Base-by-base conservation (phyloP, 2,329 filamentous ascomycete species). In the Aspergillus proliferans region DNA sequence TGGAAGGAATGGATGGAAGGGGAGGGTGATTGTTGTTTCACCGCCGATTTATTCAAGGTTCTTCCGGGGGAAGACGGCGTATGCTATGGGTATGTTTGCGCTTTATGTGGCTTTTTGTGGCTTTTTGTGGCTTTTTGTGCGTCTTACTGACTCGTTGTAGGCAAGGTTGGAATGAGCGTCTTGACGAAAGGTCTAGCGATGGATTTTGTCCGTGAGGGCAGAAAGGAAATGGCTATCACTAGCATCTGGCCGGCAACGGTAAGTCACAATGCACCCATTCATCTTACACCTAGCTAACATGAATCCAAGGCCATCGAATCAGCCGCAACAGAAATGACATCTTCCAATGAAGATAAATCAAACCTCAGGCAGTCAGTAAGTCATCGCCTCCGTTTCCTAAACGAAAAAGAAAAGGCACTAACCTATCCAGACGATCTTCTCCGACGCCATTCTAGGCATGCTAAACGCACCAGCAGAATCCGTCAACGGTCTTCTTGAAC, bases 21-120 rank as follows among this genome's bases (percentile, higher is more conserved):
- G 83, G 0, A 71, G 88, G 22, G 81, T 94, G 52, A 73, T 94
- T 42, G 86, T 93, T 47, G 85, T 94, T 47, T 87, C 83, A 61
- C 89, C 89, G 21, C 88, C 88, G 1, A 91, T 94, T 49, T 94
- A 94, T 68, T 86, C 82, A 54, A 78, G 89, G 26, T 94, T 94
- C 69, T 91, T 93, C 67, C 73, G 86, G 19, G 89, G 88, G 9
- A 94, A 94, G 77, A 87, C 88, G 1, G 87, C 86, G 12, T 94
- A 94, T 70, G 87, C 89, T 0, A 80, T 83, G 69, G 78, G 77
- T 54, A 55, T 56, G 63, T 56, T 48, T 34, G 15, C 18, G 6
- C 4, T 38, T 36, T 15, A 12, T 28, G 24, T 19, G 9, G 24
- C 18, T 5, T 33, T 26, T n/a, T 49, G 4, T 48, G 30, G n/a